Evolutionary conservation across 1,284 basidiomycete species (phyloP).

Genomic region (Inonotus hispidus): DNA sequence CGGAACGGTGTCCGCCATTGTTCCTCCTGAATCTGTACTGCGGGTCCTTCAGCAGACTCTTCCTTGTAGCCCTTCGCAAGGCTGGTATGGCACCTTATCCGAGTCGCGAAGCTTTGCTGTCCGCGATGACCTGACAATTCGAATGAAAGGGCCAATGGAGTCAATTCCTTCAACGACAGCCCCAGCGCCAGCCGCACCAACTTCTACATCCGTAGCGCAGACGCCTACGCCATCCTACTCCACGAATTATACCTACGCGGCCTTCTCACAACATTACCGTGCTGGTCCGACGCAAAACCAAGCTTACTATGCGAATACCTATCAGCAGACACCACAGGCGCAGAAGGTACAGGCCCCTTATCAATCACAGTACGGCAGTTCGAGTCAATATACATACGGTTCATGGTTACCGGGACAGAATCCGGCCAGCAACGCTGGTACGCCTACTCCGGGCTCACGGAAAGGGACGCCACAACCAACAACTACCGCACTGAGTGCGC

Average conservation of each 20-base stretch:
- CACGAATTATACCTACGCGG: constrained; percentile 19
- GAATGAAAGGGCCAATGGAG: constrained; percentile 46
- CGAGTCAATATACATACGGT: constrained; percentile 11
- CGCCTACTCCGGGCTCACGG: constrained; percentile 8
- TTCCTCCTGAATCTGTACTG: constrained; percentile 56
- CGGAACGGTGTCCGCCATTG: constrained; percentile 37
- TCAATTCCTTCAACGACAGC: constrained; percentile 25
- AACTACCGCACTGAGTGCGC: not conserved
- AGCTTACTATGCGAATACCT: not conserved
- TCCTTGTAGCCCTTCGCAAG: constrained; percentile 48
- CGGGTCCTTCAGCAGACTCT: constrained; percentile 65
- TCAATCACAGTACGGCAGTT: not conserved
- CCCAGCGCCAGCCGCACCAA: constrained; percentile 27
- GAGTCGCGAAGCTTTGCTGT: constrained; percentile 50
- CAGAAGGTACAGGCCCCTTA: constrained; percentile 6
- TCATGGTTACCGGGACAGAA: constrained; percentile 8
- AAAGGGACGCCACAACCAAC: constrained; percentile 13
- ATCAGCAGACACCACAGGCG: constrained; percentile 14
- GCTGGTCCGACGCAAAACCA: not conserved
- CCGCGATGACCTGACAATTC: constrained; percentile 64
- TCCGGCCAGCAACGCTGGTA: not conserved
- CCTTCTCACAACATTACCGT: constrained; percentile 7
- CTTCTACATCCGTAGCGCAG: constrained; percentile 21
- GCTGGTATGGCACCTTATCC: constrained; percentile 75
- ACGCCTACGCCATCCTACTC: constrained; percentile 22